Percentiles rank a stretch among this genome's conserved stretches.
phyloP scores from a whole-genome alignment of 2,329 filamentous ascomycete genomes.

The Cladosporium oxysporum region DNA sequence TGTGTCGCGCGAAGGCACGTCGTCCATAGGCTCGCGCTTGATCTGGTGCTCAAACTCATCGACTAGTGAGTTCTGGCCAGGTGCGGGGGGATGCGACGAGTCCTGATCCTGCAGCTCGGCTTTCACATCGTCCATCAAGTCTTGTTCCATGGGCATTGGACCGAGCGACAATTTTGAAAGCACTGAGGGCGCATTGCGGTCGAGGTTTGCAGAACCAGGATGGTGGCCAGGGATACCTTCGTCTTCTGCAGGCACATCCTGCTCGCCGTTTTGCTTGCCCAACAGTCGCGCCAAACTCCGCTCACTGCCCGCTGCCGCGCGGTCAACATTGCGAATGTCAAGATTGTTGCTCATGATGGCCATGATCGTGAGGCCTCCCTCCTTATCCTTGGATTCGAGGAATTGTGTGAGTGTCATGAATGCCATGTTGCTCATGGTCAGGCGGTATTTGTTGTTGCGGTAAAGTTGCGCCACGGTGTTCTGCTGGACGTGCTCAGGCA shows the following conservation, averaged over 20 bases:
- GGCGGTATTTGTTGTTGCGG: constrained; percentile 79
- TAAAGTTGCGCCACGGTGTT: constrained; percentile 81
- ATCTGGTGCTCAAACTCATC: constrained; percentile 86
- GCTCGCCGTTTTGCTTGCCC: constrained; percentile 54
- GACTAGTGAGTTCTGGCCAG: constrained; percentile 72
- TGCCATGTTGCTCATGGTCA: constrained; percentile 84
- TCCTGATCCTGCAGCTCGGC: constrained; percentile 87
- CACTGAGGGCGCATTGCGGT: constrained; percentile 59
- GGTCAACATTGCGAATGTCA: constrained; percentile 61
- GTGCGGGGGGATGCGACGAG: constrained; percentile 67
- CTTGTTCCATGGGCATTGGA: constrained; percentile 77
- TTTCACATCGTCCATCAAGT: constrained; percentile 80
- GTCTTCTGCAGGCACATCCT: constrained; percentile 64
- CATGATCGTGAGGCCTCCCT: constrained; percentile 76
- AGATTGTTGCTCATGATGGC: constrained; percentile 67
- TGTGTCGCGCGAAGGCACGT: constrained; percentile 74
- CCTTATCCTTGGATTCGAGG: constrained; percentile 80
- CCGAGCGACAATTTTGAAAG: constrained; percentile 72
- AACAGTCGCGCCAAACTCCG: constrained; percentile 63
- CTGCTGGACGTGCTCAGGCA: constrained; percentile 75
- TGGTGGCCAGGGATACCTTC: constrained; percentile 70
- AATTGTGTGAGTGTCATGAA: constrained; percentile 84
- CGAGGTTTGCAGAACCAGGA: constrained; percentile 63
- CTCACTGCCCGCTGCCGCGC: constrained; percentile 55
- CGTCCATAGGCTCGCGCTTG: constrained; percentile 86